Evolutionary conservation across 345 rosid genomes (phyloP), one percentile per base, ranked within the genome.

Genomic region (Eucalyptus pauciflora): DNA sequence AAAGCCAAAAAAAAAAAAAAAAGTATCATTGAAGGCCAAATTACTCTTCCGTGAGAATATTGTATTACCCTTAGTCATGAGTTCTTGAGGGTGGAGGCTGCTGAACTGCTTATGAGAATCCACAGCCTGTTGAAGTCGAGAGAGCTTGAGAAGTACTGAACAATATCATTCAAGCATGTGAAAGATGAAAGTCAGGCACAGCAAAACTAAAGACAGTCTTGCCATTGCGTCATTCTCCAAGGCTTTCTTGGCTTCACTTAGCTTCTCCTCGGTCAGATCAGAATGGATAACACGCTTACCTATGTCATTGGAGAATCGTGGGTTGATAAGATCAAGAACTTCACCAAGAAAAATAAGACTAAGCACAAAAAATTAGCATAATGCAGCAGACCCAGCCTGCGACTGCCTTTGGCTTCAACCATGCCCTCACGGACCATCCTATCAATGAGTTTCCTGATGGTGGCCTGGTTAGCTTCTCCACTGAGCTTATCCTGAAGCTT

Each of bases 241-340:
- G 88, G 92, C 93, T 90, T 91, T 95, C 93, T 92, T 97, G 91
- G 95, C 95, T 94, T 98, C 99, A 90, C 88, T 90, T 24, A 98
- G 96, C 94, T 94, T 96, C 90, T 87, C 95, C 93, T 94, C 96
- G 6, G 98, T 94, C 90, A 91, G 86, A 89, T 11, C 89, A 86
- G 99, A 97, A 86, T 90, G 99, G 91, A 97, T 90, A 43, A 97
- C 97, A 76, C 97, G 98, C 93, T 97, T 96, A 87, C 99, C 99
- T 97, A 92, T 80, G 50, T 85, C 83, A 89, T 17, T 52, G 62
- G 64, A 86, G 7, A 5, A n/a, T 48, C 79, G 88, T 6, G 56
- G 46, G 87, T 18, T 52, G 62, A n/a, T 25, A 52, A 86, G 45
- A 52, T 86, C 24, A 16, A 86, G n/a, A 31, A 33, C 41, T 86